These are phyloP conservation scores for Cairneyella variabilis DNA, from an alignment of 495 filamentous ascomycete genomes.

Conservation along the genomic window DNA sequence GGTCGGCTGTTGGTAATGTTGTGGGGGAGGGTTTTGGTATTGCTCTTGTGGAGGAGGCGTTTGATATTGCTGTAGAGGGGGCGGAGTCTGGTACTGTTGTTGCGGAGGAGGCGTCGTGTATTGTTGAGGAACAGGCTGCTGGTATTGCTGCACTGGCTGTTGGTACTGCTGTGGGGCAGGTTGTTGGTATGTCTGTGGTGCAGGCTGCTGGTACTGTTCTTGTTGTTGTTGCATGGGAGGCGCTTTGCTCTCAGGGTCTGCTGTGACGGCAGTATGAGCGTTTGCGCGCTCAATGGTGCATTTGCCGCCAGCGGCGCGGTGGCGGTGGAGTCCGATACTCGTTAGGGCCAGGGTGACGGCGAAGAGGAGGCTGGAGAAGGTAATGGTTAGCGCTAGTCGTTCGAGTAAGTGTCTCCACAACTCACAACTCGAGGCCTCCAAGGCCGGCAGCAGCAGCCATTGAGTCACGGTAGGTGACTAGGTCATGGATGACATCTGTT, in stretches of 20 bases:
- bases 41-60: background rate
- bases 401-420: background rate
- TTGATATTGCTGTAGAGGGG: background rate
- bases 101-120: background rate
- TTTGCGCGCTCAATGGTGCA: slow-evolving; percentile 12
- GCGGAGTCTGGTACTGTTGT: too few relatives aligned
- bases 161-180: background rate
- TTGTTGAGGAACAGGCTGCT: background rate
- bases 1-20: background rate
- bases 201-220: background rate
- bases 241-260: background rate
- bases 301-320: slow-evolving; percentile 39
- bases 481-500: background rate
- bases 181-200: background rate
- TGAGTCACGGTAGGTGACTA: slow-evolving; percentile 18
- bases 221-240: background rate
- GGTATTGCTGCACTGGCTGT: background rate
- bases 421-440: slow-evolving; percentile 43
- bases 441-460: slow-evolving; percentile 31
- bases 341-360: slow-evolving; percentile 36
- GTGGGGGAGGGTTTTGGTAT: background rate
- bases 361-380: slow-evolving; percentile 1
- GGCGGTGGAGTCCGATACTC: slow-evolving; percentile 38
- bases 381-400: background rate
- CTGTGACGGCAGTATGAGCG: background rate